Conservation (phyloP, 345 rosid genomes). For the Cardamine resedifolia region DNA sequence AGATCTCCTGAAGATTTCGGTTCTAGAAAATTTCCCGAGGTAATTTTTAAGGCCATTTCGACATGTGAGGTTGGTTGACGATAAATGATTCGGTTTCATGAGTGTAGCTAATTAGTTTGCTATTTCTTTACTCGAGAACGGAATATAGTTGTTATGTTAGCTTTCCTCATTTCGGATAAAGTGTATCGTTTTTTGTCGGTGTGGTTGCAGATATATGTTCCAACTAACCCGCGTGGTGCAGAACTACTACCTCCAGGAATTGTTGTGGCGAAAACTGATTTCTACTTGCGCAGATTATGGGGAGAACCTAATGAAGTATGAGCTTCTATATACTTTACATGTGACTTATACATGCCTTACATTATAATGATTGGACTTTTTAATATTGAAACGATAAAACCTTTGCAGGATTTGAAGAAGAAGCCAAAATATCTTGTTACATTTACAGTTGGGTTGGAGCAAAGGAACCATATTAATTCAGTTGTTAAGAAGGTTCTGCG, state of each 20-base stretch:
- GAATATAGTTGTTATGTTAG: not conserved
- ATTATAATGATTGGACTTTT: not conserved
- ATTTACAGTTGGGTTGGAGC: slow-evolving; percentile 80
- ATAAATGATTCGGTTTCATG: slow-evolving; percentile 1
- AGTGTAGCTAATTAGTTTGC: not conserved
- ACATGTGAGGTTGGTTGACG: not conserved
- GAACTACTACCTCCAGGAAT: slow-evolving; percentile 88
- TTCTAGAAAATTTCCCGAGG: slow-evolving; percentile 48
- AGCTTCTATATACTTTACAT: not conserved
- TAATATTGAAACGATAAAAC: not conserved
- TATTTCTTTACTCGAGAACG: not conserved
- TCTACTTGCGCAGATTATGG: slow-evolving; percentile 83
- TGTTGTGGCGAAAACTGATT: slow-evolving; percentile 70
- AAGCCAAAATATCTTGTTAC: slow-evolving; percentile 80
- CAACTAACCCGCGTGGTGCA: slow-evolving; percentile 87
- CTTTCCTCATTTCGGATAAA: not conserved
- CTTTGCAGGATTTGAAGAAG: slow-evolving; percentile 71
- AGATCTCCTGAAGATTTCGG: slow-evolving; percentile 41
- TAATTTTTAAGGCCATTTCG: slow-evolving; percentile 11
- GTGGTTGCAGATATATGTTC: slow-evolving; percentile 64
- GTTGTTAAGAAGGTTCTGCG: slow-evolving; percentile 74
- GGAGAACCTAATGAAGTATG: slow-evolving; percentile 93
- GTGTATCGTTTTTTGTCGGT: not conserved
- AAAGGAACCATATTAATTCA: slow-evolving; percentile 60
- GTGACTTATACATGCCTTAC: not conserved